Evolutionary conservation across 768 basidiomycete species (phyloP), one percentile per base, ranked within the genome.

Genomic region (Xerocomus spinulosus): DNA sequence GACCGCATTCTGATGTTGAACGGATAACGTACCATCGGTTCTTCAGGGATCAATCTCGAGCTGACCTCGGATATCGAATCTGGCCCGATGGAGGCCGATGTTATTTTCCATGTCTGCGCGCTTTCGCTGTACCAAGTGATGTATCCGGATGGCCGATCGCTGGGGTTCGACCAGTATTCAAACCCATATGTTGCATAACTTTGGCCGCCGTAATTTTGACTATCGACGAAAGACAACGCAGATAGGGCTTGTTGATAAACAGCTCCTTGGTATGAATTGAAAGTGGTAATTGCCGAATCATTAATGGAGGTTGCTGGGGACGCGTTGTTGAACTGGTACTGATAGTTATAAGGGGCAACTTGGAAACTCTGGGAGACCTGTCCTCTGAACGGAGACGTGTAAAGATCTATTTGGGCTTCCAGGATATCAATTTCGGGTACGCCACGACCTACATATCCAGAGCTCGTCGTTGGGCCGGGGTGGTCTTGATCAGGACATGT

Each of bases 351-450:
- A 9, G 91, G 91, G 9, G 89, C 90, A 32, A 76, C 63, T 67
- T 94, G 92, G 60, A 78, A 78, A 56, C 82, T 86, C 68, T 94
- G 92, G 2, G 89, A 91, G 2, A 85, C 86, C 55, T 84, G 72
- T 34, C 79, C 88, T 61, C 69, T 58, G 56, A 78, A 75, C 4
- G 68, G 62, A 56, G 76, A 72, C 8, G 67, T 49, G 46, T 44
- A 51, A 5, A 74, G 56, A 56, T 92, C 72, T 49, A 84, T 70
- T 64, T 92, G 86, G 0, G 91, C 82, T 71, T 98, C 94, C 49
- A 95, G 62, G 50, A 98, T 76, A 67, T 97, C 94, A 56, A 97
- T 92, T 72, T 98, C 95, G 2, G 95, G 94, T 2, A 85, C 89
- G 26, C 82, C 82, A 43, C 94, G 81, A 17, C 83, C 83, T 14